Evolutionary conservation across 768 basidiomycete genomes (phyloP).

Genomic region (Boletus sensibilis): DNA sequence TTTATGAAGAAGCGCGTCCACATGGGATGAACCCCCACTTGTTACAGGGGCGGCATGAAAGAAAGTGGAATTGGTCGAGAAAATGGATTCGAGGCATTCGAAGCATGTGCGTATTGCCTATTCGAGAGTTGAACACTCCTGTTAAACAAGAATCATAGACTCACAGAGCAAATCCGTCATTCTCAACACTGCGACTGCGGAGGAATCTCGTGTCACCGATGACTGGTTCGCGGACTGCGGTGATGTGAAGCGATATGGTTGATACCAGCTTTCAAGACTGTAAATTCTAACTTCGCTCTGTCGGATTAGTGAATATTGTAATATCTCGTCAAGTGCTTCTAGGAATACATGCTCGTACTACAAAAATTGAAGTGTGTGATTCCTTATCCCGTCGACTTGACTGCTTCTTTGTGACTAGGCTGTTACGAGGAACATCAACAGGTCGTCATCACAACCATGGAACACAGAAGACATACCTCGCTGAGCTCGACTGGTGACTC

Average conservation of each 20-base stretch:
- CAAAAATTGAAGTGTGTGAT: slow-evolving; percentile 2
- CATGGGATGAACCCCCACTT: slow-evolving; percentile 4
- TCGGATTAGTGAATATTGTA: not conserved
- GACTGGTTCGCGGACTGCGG: slow-evolving; percentile 76
- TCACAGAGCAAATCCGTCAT: slow-evolving; percentile 83
- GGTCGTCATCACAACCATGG: not conserved
- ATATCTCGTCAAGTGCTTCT: not conserved
- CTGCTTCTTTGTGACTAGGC: slow-evolving; percentile 52
- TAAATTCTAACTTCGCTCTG: not conserved
- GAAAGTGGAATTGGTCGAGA: slow-evolving; percentile 86
- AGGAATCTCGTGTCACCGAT: slow-evolving; percentile 57
- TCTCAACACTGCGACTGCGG: slow-evolving; percentile 63
- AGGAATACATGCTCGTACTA: slow-evolving; percentile 18
- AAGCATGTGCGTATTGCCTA: slow-evolving; percentile 55
- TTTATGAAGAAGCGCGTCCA: not conserved
- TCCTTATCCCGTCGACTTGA: slow-evolving; percentile 47
- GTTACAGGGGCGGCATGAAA: slow-evolving; percentile 83
- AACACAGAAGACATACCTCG: slow-evolving; percentile 46
- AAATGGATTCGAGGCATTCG: slow-evolving; percentile 79
- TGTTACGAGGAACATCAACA: slow-evolving; percentile 21
- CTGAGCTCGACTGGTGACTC: slow-evolving; percentile 71
- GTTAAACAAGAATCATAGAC: slow-evolving; percentile 48
- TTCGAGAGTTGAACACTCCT: not conserved
- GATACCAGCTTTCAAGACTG: slow-evolving; percentile 15
- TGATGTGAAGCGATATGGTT: slow-evolving; percentile 65